phyloP scores from a whole-genome alignment of 164 flowering plant genomes.

The Kingdonia uniflora region DNA sequence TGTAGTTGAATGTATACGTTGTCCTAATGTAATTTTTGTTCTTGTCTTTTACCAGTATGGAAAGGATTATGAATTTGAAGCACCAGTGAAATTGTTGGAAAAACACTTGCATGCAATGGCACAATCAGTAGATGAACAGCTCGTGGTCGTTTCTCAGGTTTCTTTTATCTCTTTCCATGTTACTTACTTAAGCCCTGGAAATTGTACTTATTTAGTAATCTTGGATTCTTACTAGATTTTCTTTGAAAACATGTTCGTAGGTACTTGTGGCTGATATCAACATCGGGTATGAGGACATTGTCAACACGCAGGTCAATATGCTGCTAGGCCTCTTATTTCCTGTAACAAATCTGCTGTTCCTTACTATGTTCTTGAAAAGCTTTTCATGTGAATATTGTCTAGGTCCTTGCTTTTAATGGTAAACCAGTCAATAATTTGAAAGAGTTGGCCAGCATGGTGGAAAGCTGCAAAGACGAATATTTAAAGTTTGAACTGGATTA shows the following conservation, averaged over 20 bases:
- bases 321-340: neutral
- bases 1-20: no score
- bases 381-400: slow-evolving; percentile 4
- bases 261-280: slow-evolving; percentile 89
- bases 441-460: slow-evolving; percentile 78
- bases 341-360: neutral
- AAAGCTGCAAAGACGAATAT: slow-evolving; percentile 60
- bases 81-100: slow-evolving; percentile 88
- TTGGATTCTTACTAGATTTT: neutral
- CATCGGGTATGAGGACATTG: slow-evolving; percentile 35
- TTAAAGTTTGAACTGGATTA: slow-evolving; percentile 75
- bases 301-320: slow-evolving; percentile 61
- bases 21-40: neutral
- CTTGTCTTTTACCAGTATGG: slow-evolving; percentile 50
- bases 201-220: no score
- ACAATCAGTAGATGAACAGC: slow-evolving; percentile 70
- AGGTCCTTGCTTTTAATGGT: slow-evolving; percentile 80
- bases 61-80: slow-evolving; percentile 69
- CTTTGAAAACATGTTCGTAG: slow-evolving; percentile 21
- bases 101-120: slow-evolving; percentile 73
- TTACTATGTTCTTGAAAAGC: neutral
- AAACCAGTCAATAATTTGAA: slow-evolving; percentile 74
- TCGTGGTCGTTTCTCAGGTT: slow-evolving; percentile 93
- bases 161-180: neutral
- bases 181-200: no score